Conservation (phyloP, 1,284 basidiomycete species). For the Apiotrichum domesticum region DNA sequence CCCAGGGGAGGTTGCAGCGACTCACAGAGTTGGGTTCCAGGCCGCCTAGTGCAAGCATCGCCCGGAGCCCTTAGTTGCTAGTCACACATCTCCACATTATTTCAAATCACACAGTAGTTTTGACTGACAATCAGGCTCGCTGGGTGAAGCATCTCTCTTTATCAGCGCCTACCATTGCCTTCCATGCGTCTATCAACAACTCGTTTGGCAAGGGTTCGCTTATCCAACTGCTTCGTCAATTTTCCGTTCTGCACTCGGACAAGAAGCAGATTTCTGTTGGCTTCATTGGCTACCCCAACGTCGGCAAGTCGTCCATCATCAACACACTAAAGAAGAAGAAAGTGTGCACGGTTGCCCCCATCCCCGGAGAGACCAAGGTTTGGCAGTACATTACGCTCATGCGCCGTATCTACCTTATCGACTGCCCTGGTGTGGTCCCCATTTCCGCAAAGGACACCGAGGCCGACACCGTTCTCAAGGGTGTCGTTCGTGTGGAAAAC, state of each 20-base stretch:
- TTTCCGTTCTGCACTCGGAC: conserved; percentile 93
- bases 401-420: conserved; percentile 94
- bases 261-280: conserved; percentile 99
- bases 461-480: conserved; percentile 90
- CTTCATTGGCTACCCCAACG: conserved; percentile 97
- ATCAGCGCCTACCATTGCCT: conserved; percentile 90
- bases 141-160: conserved; percentile 95
- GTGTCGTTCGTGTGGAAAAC: conserved; percentile 94
- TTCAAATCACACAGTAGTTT: conserved; percentile 3
- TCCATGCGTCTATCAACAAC: conserved; percentile 98
- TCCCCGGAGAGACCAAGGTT: conserved; percentile 98
- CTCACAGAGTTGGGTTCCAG: conserved; percentile 50
- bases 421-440: conserved; percentile 97
- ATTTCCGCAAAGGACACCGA: conserved; percentile 84
- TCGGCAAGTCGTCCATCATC: conserved; percentile 95
- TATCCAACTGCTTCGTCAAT: conserved; percentile 94
- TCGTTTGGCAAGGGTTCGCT: conserved; percentile 98
- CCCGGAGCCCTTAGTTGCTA: conserved; percentile 50
- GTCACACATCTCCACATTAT: conserved; percentile 24
- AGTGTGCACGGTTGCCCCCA: conserved; percentile 93
- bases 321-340: conserved; percentile 98
- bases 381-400: conserved; percentile 99
- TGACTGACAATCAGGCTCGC: conserved; percentile 61
- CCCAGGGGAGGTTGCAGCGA: conserved; percentile 36
- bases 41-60: conserved; percentile 23